Base-by-base conservation (phyloP, 2,329 filamentous ascomycete genomes). In the Aspergillus sp. region DNA sequence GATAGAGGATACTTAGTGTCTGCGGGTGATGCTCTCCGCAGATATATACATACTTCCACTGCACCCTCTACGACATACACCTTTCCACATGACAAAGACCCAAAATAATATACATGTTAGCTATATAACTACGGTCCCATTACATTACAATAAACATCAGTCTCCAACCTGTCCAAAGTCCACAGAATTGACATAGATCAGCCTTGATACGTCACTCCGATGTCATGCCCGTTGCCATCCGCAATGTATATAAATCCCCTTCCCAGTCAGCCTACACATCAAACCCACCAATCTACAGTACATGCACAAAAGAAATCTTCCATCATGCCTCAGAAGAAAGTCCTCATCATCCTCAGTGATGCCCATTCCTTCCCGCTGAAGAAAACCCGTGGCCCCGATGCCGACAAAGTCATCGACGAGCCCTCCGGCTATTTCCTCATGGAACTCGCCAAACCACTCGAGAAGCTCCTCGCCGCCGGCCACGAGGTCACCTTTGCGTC, bases 401-500 rank as follows among this genome's bases (percentile, higher is more conserved):
- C 58, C 20, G 62, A 56, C 44, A 60, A 70, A 48, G 53, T 52
- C 7, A 54, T 66, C 50, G 50, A 66, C 23, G 63, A 70, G 47
- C 67, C 66, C 3, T 60, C 66, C 0, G 71, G 70, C 11, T 72
- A 67, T 59, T 73, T 73, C 59, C 67, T 76, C 42, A 70, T 70
- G 55, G 72, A 73, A 51, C 66, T 74, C 9, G 71, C 71, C 31
- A 71, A 73, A 51, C 70, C 72, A 0, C 63, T 75, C 2, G 54
- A 64, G 7, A 69, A 68, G 21, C 59, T 74, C 14, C 70, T 75
- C 31, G 65, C 69, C 5, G 60, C 63, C 21, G 68, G 67, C 16
- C 73, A 75, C 58, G 70, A 77, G 60, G 67, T 77, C 20, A 76
- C 73, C 10, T 78, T 78, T 55, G 72, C 75, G n/a, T 76, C 73